Conservation (phyloP, 2,329 filamentous ascomycete species). For the Paraconiothyrium sp. region DNA sequence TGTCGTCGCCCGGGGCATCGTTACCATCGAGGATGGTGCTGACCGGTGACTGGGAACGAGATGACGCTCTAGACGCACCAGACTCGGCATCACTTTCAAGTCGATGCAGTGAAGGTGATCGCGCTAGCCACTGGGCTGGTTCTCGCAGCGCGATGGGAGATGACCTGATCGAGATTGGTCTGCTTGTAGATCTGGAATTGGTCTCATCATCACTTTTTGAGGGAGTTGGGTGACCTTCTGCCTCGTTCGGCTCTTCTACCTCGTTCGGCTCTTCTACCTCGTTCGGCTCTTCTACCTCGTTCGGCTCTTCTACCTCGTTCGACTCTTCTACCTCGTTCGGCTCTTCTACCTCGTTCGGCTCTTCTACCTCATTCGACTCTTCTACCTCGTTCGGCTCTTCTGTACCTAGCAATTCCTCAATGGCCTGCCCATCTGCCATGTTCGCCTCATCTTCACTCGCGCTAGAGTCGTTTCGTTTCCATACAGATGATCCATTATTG, state of each 20-base stretch:
- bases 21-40: background rate
- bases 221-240: too few species aligned
- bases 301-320: too few species aligned
- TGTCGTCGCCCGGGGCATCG: background rate
- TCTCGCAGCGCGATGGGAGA: conserved; percentile 1
- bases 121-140: conserved; percentile 1
- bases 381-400: background rate
- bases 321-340: too few species aligned
- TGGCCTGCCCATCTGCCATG: background rate
- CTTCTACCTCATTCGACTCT: too few species aligned
- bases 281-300: too few species aligned
- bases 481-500: background rate
- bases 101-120: background rate
- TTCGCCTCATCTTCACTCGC: background rate
- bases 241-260: too few species aligned
- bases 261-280: too few species aligned
- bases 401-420: background rate
- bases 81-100: conserved; percentile 7
- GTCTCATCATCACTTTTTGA: background rate
- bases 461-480: background rate
- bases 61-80: background rate
- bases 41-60: background rate
- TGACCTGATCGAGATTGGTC: background rate
- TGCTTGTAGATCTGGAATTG: background rate
- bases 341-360: too few species aligned